Evolutionary conservation across 306 rosid species (phyloP).

Genomic region (Citrullus amarus): DNA sequence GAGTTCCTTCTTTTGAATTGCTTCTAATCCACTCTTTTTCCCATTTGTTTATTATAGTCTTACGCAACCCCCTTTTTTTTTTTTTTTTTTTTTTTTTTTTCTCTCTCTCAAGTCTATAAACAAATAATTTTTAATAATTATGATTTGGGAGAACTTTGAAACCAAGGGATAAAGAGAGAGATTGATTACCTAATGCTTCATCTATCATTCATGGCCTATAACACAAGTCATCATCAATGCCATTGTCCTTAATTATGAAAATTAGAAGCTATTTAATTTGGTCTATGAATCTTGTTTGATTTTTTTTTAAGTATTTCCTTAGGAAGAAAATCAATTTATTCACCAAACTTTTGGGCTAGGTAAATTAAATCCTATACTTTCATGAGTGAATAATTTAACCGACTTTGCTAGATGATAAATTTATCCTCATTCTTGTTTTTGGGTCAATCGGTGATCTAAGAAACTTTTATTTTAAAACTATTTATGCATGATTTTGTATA

Average conservation of each 20-base stretch:
- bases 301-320: background rate
- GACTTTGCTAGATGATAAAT: too few species aligned
- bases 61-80: background rate
- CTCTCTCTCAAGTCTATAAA: too few species aligned
- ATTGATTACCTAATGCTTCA: slow-evolving; percentile 11
- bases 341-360: too few species aligned
- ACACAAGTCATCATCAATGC: background rate
- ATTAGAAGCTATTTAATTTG: background rate
- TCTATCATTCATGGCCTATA: background rate
- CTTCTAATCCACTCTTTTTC: slow-evolving; percentile 9
- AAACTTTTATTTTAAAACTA: too few species aligned
- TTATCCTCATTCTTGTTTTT: too few species aligned
- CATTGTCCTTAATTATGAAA: background rate
- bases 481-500: too few species aligned
- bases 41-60: background rate
- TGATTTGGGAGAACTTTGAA: background rate
- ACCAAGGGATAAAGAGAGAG: background rate
- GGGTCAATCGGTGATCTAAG: too few species aligned
- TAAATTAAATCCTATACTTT: too few species aligned
- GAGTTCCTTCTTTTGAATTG: background rate
- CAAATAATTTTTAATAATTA: background rate
- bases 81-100: background rate
- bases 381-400: too few species aligned
- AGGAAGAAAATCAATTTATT: too few species aligned
- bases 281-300: background rate